A percentile compares a stretch with the other conserved stretches of the same genome.
Conservation (phyloP, 2,329 filamentous ascomycete genomes). For the Fusarium piperis region DNA sequence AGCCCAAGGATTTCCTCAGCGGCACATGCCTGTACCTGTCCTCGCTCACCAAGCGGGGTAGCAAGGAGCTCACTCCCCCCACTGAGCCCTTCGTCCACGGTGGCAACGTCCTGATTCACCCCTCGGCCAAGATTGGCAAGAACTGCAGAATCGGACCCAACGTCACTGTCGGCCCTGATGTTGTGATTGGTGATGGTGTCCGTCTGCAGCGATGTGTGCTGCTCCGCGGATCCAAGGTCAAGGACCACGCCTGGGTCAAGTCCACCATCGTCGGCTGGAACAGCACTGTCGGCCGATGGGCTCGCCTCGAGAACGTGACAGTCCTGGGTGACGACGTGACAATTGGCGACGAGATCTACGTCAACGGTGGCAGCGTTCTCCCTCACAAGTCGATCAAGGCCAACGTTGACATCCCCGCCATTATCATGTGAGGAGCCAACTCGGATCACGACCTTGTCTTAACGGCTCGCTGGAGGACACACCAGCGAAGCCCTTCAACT, state of each 20-base stretch:
- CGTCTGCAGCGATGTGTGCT: conserved; percentile 93
- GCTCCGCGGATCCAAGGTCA: conserved; percentile 89
- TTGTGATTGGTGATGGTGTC: conserved; percentile 92
- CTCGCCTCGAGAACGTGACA: conserved; percentile 96
- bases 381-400: conserved; percentile 99
- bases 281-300: conserved; percentile 94
- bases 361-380: conserved; percentile 94
- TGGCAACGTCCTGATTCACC: conserved; percentile 95
- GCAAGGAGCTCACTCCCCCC: conserved; percentile 80
- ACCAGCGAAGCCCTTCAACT: conserved; percentile 21
- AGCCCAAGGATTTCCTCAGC: conserved; percentile 97
- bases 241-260: conserved; percentile 99
- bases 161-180: conserved; percentile 92
- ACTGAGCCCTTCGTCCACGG: conserved; percentile 86
- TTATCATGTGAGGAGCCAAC: conserved; percentile 69
- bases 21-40: conserved; percentile 97
- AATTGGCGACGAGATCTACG: conserved; percentile 97
- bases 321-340: conserved; percentile 97
- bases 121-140: conserved; percentile 94
- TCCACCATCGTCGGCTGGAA: conserved; percentile 99
- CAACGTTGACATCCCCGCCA: conserved; percentile 85
- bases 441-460: conserved; percentile 1
- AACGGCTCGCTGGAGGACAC: conserved; percentile 33
- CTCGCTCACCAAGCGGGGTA: conserved; percentile 88
- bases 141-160: conserved; percentile 99